phyloP scores from a whole-genome alignment of 768 basidiomycete species.

The Phylloporus scabripes region DNA sequence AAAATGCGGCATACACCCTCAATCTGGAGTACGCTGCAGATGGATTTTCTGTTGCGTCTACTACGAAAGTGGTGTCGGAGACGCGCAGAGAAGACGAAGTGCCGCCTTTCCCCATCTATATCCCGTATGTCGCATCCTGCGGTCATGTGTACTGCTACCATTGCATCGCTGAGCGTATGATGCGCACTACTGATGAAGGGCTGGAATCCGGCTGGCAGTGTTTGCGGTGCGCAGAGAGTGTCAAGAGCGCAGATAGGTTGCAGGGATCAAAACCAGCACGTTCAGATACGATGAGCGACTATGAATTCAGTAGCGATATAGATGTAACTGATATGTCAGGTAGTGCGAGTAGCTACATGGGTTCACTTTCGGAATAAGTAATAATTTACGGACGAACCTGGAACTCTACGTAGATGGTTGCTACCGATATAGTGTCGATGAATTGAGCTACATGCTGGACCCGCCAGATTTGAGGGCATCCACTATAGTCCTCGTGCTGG shows the following conservation, averaged over 20 bases:
- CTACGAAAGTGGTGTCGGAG: conserved; percentile 9
- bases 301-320: conserved; percentile 51
- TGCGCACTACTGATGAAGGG: conserved; percentile 64
- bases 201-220: conserved; percentile 67
- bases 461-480: conserved; percentile 33
- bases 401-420: not conserved
- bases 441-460: conserved; percentile 5
- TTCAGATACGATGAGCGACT: conserved; percentile 42
- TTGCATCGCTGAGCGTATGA: conserved; percentile 81
- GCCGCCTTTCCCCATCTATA: conserved; percentile 65
- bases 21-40: conserved; percentile 50
- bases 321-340: conserved; percentile 50
- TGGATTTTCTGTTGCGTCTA: conserved; percentile 35
- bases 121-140: conserved; percentile 79
- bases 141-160: conserved; percentile 91
- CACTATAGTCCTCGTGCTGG: conserved; percentile 33
- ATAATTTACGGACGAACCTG: not conserved
- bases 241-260: conserved; percentile 58
- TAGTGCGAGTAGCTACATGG: conserved; percentile 38
- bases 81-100: conserved; percentile 28
- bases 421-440: conserved; percentile 8
- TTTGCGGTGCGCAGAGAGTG: conserved; percentile 66
- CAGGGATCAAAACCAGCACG: conserved; percentile 14
- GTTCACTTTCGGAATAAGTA: conserved; percentile 28
- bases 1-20: conserved; percentile 60